These are phyloP conservation scores for Penicillium sp. DNA, from an alignment of 2,329 filamentous ascomycete genomes.

Conservation along the genomic window DNA sequence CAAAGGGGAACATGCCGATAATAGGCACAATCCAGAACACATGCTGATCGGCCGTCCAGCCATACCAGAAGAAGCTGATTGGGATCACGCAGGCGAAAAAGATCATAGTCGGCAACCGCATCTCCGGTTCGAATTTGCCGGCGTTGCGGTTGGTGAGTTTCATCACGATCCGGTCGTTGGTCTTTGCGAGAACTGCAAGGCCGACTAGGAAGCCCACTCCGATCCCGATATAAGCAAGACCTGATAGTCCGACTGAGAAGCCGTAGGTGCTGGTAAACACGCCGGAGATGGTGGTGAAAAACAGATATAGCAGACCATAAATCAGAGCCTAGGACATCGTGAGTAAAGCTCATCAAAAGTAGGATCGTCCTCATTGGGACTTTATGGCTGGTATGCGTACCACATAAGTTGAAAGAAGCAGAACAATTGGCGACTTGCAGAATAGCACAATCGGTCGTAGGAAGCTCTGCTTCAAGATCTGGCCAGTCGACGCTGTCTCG, in stretches of 20 bases:
- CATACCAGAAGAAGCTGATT: conserved; percentile 56
- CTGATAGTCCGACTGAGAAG: conserved; percentile 45
- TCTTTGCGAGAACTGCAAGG: conserved; percentile 34
- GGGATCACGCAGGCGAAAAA: conserved; percentile 54
- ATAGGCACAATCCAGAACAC: conserved; percentile 59
- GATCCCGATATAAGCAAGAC: conserved; percentile 48
- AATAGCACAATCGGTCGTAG: conserved; percentile 42
- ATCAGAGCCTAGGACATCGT: conserved; percentile 34
- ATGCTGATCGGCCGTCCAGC: conserved; percentile 53
- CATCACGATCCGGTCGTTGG: conserved; percentile 30
- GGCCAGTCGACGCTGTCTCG: conserved; percentile 5
- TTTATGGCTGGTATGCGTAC: too few species aligned
- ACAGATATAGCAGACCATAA: conserved; percentile 54
- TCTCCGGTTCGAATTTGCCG: conserved; percentile 45
- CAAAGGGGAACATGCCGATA: conserved; percentile 55
- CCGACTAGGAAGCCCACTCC: conserved; percentile 43
- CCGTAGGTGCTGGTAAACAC: conserved; percentile 50
- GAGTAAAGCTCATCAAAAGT: background rate
- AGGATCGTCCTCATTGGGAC: too few species aligned
- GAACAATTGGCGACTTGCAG: conserved; percentile 51
- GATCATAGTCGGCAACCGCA: conserved; percentile 54
- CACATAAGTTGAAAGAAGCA: conserved; percentile 51
- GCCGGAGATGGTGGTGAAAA: conserved; percentile 51
- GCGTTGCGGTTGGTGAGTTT: conserved; percentile 34
- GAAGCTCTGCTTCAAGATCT: conserved; percentile 9